These are phyloP conservation scores for Graphilbum fragrans DNA, from an alignment of 2,329 filamentous ascomycete genomes.

Conservation along the genomic window DNA sequence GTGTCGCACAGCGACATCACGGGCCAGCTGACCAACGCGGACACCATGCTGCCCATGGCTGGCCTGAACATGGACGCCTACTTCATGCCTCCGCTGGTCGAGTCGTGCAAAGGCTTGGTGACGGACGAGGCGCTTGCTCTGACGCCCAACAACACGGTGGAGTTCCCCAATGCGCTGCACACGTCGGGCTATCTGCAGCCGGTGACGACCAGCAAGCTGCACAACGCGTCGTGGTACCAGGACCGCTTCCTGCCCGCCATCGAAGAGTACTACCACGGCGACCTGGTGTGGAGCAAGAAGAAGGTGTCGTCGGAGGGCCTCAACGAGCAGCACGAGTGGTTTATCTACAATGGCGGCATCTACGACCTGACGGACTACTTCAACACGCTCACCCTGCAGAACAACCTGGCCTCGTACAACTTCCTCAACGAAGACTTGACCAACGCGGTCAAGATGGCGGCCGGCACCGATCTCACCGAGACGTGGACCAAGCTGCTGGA, in stretches of 20 bases:
- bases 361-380: slow-evolving; percentile 94
- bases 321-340: slow-evolving; percentile 62
- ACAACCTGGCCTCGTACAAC: slow-evolving; percentile 43
- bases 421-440: slow-evolving; percentile 63
- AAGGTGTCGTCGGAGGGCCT: slow-evolving; percentile 54
- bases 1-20: slow-evolving; percentile 67
- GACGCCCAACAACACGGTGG: slow-evolving; percentile 51
- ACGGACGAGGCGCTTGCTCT: slow-evolving; percentile 43
- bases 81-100: slow-evolving; percentile 65
- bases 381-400: slow-evolving; percentile 51
- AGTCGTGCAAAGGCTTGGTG: slow-evolving; percentile 65
- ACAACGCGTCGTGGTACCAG: slow-evolving; percentile 64
- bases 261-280: slow-evolving; percentile 75
- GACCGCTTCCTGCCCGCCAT: slow-evolving; percentile 65
- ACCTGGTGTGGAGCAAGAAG: slow-evolving; percentile 58
- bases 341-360: slow-evolving; percentile 60
- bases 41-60: slow-evolving; percentile 64
- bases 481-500: slow-evolving; percentile 46
- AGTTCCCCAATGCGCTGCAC: slow-evolving; percentile 49
- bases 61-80: slow-evolving; percentile 75
- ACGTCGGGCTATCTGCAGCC: slow-evolving; percentile 51
- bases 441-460: slow-evolving; percentile 58
- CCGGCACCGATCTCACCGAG: slow-evolving; percentile 66
- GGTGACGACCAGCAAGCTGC: slow-evolving; percentile 44
- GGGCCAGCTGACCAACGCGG: slow-evolving; percentile 41